Conservation (phyloP, 306 rosid species). For the Pyrus pyrifolia region DNA sequence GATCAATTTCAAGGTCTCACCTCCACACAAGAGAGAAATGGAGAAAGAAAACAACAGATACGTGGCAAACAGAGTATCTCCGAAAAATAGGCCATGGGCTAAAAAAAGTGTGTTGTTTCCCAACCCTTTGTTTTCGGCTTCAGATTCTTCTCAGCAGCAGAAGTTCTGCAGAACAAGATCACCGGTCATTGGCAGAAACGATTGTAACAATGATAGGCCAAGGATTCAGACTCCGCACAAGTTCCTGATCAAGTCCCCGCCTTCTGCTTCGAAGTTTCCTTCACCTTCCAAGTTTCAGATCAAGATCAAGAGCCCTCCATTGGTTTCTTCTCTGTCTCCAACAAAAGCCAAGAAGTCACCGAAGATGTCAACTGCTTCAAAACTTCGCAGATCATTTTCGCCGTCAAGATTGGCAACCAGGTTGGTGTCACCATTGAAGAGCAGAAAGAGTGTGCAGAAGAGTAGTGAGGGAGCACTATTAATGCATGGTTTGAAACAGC, state of each 20-base stretch:
- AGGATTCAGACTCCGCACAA: conserved; percentile 55
- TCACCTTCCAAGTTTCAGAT: conserved; percentile 57
- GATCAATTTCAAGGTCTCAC: conserved; percentile 82
- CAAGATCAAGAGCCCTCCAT: conserved; percentile 49
- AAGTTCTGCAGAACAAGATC: conserved; percentile 72
- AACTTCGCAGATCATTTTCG: conserved; percentile 59
- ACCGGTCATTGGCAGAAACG: conserved; percentile 53
- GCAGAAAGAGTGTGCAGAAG: conserved; percentile 43
- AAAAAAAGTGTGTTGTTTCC: conserved; percentile 85
- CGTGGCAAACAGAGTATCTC: conserved; percentile 74
- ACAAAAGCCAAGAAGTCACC: conserved; percentile 47
- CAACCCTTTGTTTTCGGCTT: conserved; percentile 74
- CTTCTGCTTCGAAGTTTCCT: conserved; percentile 49
- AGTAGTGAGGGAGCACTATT: conserved; percentile 29
- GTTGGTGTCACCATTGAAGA: conserved; percentile 64
- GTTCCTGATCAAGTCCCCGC: conserved; percentile 77
- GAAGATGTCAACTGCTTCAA: conserved; percentile 58
- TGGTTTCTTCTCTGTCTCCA: conserved; percentile 50
- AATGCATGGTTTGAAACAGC: conserved; percentile 57
- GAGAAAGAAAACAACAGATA: conserved; percentile 50
- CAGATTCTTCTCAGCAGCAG: conserved; percentile 27
- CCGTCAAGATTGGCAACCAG: conserved; percentile 72
- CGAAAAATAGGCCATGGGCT: conserved; percentile 80
- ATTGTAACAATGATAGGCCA: not conserved
- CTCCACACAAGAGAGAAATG: conserved; percentile 58